Conservation (phyloP, 306 rosid genomes). For the Prosopis cineraria region DNA sequence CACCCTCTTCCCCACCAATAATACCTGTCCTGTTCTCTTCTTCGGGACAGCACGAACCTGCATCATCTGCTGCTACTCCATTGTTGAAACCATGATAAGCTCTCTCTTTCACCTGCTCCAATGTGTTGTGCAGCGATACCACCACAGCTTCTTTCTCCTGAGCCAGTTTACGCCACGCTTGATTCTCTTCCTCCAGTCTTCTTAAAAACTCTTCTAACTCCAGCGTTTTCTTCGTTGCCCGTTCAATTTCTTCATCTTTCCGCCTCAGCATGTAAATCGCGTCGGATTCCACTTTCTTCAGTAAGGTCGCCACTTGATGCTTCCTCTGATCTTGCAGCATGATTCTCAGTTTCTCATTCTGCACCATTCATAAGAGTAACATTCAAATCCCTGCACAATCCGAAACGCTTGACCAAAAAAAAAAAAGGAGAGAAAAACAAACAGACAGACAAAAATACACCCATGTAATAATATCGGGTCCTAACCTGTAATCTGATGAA, state of each 20-base stretch:
- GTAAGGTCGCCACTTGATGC: conserved; percentile 42
- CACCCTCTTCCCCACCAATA: neutral
- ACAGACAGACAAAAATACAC: too few relatives aligned
- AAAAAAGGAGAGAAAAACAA: neutral
- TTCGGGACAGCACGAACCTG: conserved; percentile 57
- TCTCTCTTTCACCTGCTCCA: conserved; percentile 60
- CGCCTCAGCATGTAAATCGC: conserved; percentile 30
- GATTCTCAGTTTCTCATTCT: conserved; percentile 65
- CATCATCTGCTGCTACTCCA: conserved; percentile 48
- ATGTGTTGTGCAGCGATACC: conserved; percentile 46
- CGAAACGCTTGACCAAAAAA: neutral
- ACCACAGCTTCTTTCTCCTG: conserved; percentile 63
- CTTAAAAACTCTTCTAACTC: conserved; percentile 59
- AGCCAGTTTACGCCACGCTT: conserved; percentile 56
- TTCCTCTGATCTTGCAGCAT: conserved; percentile 54
- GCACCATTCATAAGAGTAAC: neutral
- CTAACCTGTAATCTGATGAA: conserved; percentile 62
- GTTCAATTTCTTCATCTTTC: conserved; percentile 64
- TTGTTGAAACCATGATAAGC: conserved; percentile 28
- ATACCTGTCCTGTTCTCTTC: neutral
- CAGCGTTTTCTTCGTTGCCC: conserved; percentile 41
- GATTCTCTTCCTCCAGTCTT: conserved; percentile 64
- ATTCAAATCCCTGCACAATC: neutral
- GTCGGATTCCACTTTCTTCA: conserved; percentile 47
- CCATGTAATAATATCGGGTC: too few relatives aligned